Base-by-base conservation (phyloP, 352 stramenopile species). In the Phytophthora sp. region DNA sequence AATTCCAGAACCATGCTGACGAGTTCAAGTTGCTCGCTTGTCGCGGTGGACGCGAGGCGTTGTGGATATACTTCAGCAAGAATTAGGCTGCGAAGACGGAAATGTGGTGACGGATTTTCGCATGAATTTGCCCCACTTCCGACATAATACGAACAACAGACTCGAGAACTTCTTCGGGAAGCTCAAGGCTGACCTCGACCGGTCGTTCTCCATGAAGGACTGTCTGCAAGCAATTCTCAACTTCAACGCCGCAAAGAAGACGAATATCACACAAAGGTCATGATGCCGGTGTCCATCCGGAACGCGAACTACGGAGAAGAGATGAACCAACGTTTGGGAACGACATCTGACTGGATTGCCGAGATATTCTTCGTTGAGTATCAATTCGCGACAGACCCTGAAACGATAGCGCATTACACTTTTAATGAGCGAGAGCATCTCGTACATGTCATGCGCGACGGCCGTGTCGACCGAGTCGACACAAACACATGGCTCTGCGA, bases 1-100 rank as follows among this genome's bases (percentile, higher is more conserved):
- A 55, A 5, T 36, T 63, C 13, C 55, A 55, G n/a, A 8, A 49
- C 2, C 42, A 63, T 13, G 42, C 42, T 1, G 41, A 55, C 3
- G 55, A 55, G 42, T 49, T 63, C 31, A 55, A 63, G 16, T 0
- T 20, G 1, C 8, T 63, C 2, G 30, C 41, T 3, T 55, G 15
- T 23, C 41, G 41, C 1, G 39, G 11, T 1, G 29, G 20, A 1
- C n/a, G 54, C 13, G 3, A 9, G 9, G 13, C 18, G 8, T 20
- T 62, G 15, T 62, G 27, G 39, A 27, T 6, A 2, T 62, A 62
- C 15, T 62, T 62, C 20, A 8, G 24, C 2, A 24, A 11, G 2
- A 52, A 61, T 8, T 51, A 39, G 53, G 33, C 26, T 4, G 26
- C 11, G 1, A 52, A 18, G 5, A 23, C 30, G 21, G 53, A 52